Evolutionary conservation across 805 yeast genomes (phyloP).

Genomic region (Metschnikowia aberdeeniae): DNA sequence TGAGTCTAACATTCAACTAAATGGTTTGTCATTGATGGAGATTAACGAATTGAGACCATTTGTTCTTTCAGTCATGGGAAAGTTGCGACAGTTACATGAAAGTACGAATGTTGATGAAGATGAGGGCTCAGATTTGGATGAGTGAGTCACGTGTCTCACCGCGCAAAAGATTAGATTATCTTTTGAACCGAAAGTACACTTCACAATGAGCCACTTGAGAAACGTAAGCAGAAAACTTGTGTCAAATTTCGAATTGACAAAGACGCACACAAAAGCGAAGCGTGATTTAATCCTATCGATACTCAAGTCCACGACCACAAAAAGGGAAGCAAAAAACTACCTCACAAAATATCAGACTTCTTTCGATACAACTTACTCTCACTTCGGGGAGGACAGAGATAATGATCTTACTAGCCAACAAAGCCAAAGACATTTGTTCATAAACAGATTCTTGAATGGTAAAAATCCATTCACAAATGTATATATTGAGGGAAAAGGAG

Average conservation of each 20-base stretch:
- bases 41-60: slow-evolving; percentile 87
- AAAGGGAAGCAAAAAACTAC: slow-evolving; percentile 84
- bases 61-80: slow-evolving; percentile 75
- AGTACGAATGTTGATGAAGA: slow-evolving; percentile 17
- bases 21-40: slow-evolving; percentile 78
- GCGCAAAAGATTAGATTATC: neutral
- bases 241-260: slow-evolving; percentile 34
- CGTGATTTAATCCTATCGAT: slow-evolving; percentile 78
- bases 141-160: slow-evolving; percentile 11
- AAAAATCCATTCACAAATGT: slow-evolving; percentile 33
- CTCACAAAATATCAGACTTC: slow-evolving; percentile 61
- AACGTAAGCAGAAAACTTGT: slow-evolving; percentile 29
- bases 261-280: slow-evolving; percentile 42
- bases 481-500: slow-evolving; percentile 29
- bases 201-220: slow-evolving; percentile 26
- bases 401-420: slow-evolving; percentile 23
- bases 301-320: slow-evolving; percentile 85
- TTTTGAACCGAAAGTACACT: neutral
- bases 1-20: slow-evolving; percentile 77
- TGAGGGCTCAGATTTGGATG: slow-evolving; percentile 13
- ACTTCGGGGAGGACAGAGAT: slow-evolving; percentile 1
- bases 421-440: slow-evolving; percentile 29
- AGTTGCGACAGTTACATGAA: slow-evolving; percentile 55
- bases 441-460: slow-evolving; percentile 29
- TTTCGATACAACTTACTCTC: slow-evolving; percentile 25